phyloP scores from a whole-genome alignment of 1,139 yeast species.

The Blastobotrys niveus region DNA sequence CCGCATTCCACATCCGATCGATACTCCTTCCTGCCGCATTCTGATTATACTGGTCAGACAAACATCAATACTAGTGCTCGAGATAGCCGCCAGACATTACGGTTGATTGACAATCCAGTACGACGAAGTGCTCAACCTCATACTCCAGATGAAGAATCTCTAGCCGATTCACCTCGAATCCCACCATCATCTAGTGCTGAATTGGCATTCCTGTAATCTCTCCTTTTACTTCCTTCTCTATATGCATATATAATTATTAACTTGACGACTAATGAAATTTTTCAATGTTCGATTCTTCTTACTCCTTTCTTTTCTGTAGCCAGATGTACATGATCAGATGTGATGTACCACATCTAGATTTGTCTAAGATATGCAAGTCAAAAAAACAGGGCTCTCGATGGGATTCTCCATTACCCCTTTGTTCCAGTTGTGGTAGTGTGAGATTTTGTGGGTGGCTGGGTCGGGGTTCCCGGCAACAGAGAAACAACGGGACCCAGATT shows the following conservation, averaged over 20 bases:
- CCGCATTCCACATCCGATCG: conserved; percentile 1
- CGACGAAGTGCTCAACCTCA: conserved; percentile 11
- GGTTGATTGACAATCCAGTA: conserved; percentile 10
- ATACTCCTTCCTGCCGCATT: conserved; percentile 10
- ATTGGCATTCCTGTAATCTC: conserved; percentile 23
- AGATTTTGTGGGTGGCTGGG: no score
- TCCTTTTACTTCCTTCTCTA: background rate
- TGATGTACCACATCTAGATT: no score
- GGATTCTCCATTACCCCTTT: no score
- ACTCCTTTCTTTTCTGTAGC: background rate
- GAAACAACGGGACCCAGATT: no score
- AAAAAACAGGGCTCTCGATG: no score
- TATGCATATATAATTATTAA: background rate
- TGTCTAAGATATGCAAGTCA: no score
- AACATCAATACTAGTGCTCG: conserved; percentile 4
- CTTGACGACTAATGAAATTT: background rate
- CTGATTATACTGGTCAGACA: conserved; percentile 9
- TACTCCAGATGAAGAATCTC: conserved; percentile 6
- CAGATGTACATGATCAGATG: background rate
- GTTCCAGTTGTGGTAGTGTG: no score
- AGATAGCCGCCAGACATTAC: conserved; percentile 7
- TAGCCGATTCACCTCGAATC: conserved; percentile 3
- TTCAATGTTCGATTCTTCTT: background rate
- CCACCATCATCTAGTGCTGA: conserved; percentile 23
- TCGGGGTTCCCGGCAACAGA: no score